A percentile compares a stretch with the other conserved stretches of the same genome.
phyloP scores from a whole-genome alignment of 2,329 filamentous ascomycete species.

The Byssoonygena ceratinophila region DNA sequence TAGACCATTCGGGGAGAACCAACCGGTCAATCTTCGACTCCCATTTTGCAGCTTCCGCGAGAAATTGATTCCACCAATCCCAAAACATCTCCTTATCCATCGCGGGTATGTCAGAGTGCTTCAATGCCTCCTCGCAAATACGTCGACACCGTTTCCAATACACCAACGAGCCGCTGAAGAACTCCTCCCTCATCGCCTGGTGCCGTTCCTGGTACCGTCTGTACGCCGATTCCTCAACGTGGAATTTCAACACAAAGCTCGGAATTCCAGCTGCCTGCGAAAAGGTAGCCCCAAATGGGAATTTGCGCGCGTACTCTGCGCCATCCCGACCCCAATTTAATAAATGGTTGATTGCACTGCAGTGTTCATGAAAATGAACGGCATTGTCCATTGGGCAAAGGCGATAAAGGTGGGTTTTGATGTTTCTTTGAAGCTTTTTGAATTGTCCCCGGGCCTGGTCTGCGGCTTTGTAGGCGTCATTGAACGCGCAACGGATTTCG shows the following conservation, averaged over 20 bases:
- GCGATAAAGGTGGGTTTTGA: constrained; percentile 19
- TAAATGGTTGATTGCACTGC: constrained; percentile 22
- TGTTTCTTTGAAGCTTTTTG: constrained; percentile 16
- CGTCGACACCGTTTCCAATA: constrained; percentile 17
- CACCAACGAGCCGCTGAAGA: constrained; percentile 14
- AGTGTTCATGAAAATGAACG: constrained; percentile 14
- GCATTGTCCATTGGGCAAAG: constrained; percentile 21
- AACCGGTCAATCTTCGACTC: constrained; percentile 19
- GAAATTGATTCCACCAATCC: constrained; percentile 23
- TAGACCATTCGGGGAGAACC: constrained; percentile 22
- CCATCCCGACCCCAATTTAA: constrained; percentile 18
- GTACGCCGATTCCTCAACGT: constrained; percentile 20
- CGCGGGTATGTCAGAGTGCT: constrained; percentile 11
- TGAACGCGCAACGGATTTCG: constrained; percentile 13
- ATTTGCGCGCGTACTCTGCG: background rate
- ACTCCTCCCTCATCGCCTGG: constrained; percentile 7
- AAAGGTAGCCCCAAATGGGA: constrained; percentile 18
- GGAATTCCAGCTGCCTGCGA: constrained; percentile 23
- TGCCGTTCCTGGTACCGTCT: constrained; percentile 12
- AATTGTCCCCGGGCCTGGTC: constrained; percentile 14
- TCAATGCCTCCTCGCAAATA: constrained; percentile 14
- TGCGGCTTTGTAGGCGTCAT: constrained; percentile 17
- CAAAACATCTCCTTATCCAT: constrained; percentile 18
- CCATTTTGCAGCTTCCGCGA: constrained; percentile 23
- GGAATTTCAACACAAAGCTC: constrained; percentile 18